These are phyloP conservation scores for Microbotryum saponariae DNA, from an alignment of 1,284 basidiomycete genomes.

Conservation along the genomic window DNA sequence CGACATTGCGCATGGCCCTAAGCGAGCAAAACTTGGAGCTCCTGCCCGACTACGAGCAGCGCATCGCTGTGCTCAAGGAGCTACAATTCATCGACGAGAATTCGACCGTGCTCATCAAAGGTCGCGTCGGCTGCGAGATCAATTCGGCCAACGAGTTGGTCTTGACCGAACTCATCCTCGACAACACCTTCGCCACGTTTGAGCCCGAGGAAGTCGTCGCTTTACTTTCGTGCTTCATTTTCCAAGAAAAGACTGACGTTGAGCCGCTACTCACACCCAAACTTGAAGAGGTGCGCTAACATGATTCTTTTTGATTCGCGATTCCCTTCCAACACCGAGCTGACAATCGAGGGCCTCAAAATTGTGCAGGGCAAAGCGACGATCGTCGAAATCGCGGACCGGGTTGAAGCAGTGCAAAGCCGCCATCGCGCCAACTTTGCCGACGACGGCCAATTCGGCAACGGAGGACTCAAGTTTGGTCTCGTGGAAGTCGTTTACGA, in stretches of 20 bases:
- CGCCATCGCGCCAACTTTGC: constrained; percentile 58
- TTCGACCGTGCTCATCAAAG: constrained; percentile 89
- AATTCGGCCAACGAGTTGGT: constrained; percentile 95
- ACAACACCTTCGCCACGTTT: constrained; percentile 82
- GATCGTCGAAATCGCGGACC: constrained; percentile 73
- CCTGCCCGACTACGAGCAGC: constrained; percentile 92
- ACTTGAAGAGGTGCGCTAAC: constrained; percentile 51
- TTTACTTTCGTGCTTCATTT: constrained; percentile 88
- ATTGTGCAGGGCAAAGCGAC: constrained; percentile 57
- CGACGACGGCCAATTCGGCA: constrained; percentile 63
- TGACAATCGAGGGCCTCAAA: neutral
- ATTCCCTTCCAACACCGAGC: neutral
- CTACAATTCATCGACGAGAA: constrained; percentile 89
- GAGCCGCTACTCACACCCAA: constrained; percentile 71
- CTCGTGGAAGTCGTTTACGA: constrained; percentile 94
- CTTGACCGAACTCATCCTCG: constrained; percentile 91
- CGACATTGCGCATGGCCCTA: constrained; percentile 63
- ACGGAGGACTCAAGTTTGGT: constrained; percentile 66
- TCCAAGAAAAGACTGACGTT: constrained; percentile 90
- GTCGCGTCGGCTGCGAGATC: constrained; percentile 97
- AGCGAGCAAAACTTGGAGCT: constrained; percentile 96
- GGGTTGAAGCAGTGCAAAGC: constrained; percentile 71
- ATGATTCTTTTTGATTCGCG: neutral
- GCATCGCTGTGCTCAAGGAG: constrained; percentile 82
- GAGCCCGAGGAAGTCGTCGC: constrained; percentile 97